Percentiles rank a stretch among this genome's conserved stretches.
Evolutionary conservation across 2,329 filamentous ascomycete species (phyloP).

Genomic region (Xylaria hypoxylon): DNA sequence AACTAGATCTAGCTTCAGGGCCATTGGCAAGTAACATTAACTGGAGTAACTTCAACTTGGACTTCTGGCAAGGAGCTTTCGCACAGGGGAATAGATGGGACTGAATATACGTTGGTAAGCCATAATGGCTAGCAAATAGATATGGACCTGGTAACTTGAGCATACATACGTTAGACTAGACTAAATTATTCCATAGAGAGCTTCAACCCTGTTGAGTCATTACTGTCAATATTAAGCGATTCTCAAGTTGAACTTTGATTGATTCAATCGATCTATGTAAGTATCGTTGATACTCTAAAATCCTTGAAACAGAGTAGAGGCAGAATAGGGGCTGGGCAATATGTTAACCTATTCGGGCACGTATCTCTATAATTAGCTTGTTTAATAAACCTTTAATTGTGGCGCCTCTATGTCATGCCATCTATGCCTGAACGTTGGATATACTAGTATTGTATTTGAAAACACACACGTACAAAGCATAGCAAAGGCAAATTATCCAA

Average conservation of each 20-base stretch:
- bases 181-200: not conserved
- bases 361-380: no score
- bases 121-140: not conserved
- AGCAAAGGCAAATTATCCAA: not conserved
- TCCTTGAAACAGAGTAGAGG: no score
- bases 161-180: conserved; percentile 1
- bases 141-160: not conserved
- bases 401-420: not conserved
- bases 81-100: conserved; percentile 23
- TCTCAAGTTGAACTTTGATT: no score
- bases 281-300: no score
- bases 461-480: not conserved
- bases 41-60: conserved; percentile 26
- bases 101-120: not conserved
- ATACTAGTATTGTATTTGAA: not conserved
- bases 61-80: conserved; percentile 31
- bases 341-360: no score
- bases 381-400: no score
- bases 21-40: conserved; percentile 9
- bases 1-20: conserved; percentile 12
- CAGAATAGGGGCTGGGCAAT: no score
- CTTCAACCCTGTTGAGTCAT: not conserved
- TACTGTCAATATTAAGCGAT: not conserved
- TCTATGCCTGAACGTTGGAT: not conserved
- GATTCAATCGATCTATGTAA: no score